Evolutionary conservation across 306 rosid genomes (phyloP).

Genomic region (Comarum palustre): DNA sequence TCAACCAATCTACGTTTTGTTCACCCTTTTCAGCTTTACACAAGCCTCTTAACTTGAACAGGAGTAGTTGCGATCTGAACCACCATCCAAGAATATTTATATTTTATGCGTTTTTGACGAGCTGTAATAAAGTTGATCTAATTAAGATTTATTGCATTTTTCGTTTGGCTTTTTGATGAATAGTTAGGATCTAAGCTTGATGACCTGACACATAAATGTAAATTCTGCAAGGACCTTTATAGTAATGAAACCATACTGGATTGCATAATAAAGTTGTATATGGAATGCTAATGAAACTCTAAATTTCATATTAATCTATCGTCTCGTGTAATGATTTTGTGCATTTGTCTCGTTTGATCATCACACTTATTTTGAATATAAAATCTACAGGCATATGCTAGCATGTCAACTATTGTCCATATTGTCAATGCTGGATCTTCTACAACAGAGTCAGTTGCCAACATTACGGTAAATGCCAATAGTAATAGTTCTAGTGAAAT

Average conservation of each 20-base stretch:
- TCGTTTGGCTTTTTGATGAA: not conserved
- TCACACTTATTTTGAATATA: slow-evolving; percentile 13
- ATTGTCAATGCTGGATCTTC: slow-evolving; percentile 65
- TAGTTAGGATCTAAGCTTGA: not conserved
- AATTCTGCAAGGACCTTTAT: too few species aligned
- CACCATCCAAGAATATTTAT: not conserved
- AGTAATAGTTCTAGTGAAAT: not conserved
- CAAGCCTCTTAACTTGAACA: not conserved
- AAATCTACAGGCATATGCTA: slow-evolving; percentile 71
- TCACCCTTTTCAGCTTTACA: not conserved
- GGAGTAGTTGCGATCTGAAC: not conserved
- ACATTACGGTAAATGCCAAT: slow-evolving; percentile 58
- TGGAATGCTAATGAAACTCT: not conserved
- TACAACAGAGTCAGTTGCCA: slow-evolving; percentile 68
- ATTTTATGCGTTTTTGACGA: not conserved
- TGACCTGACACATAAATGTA: not conserved
- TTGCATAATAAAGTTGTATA: not conserved
- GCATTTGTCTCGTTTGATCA: not conserved
- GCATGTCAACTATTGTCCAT: slow-evolving; percentile 77
- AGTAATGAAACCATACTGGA: not conserved
- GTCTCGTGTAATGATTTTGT: not conserved
- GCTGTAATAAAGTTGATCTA: not conserved
- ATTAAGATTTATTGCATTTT: not conserved
- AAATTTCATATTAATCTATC: not conserved
- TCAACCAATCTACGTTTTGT: not conserved